Conservation (phyloP, 352 stramenopile species). For the Globisporangium megalacanthum region DNA sequence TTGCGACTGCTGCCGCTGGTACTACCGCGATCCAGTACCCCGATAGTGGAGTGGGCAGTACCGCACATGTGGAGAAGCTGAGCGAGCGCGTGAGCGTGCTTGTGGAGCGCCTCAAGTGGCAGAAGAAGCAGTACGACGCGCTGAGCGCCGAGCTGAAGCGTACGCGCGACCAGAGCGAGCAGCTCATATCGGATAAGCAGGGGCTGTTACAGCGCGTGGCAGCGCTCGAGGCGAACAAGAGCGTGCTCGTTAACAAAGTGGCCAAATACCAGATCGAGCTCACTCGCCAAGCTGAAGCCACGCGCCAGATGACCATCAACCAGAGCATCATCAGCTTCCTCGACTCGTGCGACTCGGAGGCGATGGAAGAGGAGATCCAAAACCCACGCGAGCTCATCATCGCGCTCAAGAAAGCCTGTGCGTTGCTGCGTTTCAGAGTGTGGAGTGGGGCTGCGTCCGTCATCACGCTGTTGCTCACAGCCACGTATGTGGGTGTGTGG, state of each 20-base stretch:
- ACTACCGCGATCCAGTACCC: neutral
- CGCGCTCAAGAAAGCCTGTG: slow-evolving; percentile 77
- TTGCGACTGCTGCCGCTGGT: neutral
- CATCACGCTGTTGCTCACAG: too few species aligned
- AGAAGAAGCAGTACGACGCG: slow-evolving; percentile 71
- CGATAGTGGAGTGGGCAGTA: neutral
- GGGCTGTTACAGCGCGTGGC: slow-evolving; percentile 42
- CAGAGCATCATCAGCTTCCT: slow-evolving; percentile 72
- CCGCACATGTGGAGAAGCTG: slow-evolving; percentile 30
- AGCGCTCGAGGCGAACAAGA: slow-evolving; percentile 40
- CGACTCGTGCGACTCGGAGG: slow-evolving; percentile 60
- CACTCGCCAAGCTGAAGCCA: slow-evolving; percentile 48
- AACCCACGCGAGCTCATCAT: slow-evolving; percentile 72
- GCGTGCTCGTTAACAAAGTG: slow-evolving; percentile 60
- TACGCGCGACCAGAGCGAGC: slow-evolving; percentile 56
- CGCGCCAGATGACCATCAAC: slow-evolving; percentile 46
- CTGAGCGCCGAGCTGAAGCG: slow-evolving; percentile 51
- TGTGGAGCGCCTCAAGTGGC: slow-evolving; percentile 68
- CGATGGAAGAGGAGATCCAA: slow-evolving; percentile 69
- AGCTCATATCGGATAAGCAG: slow-evolving; percentile 60
- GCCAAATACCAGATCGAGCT: slow-evolving; percentile 75
- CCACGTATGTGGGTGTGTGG: neutral
- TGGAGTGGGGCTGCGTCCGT: neutral
- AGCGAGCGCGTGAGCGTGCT: slow-evolving; percentile 50
- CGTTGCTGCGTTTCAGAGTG: slow-evolving; percentile 8